Evolutionary conservation across 768 basidiomycete species (phyloP).

Genomic region (Psilocybe cubensis): DNA sequence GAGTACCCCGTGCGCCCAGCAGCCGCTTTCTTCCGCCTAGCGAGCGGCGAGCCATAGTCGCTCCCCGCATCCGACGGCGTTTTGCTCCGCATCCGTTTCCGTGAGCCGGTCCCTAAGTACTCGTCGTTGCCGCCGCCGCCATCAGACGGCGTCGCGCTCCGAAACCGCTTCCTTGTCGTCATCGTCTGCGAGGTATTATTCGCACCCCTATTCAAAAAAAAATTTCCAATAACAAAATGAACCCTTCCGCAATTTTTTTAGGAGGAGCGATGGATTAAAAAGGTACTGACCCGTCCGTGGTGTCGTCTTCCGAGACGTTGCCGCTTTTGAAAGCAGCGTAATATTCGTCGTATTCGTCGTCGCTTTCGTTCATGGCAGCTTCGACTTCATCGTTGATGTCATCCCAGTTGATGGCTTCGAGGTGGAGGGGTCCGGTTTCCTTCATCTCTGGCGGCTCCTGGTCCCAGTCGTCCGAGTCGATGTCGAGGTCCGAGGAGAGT

Average conservation of each 20-base stretch:
- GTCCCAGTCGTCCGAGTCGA: slow-evolving; percentile 73
- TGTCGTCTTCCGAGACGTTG: slow-evolving; percentile 62
- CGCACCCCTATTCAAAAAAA: slow-evolving; percentile 30
- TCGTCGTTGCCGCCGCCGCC: slow-evolving; percentile 42
- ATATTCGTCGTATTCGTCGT: slow-evolving; percentile 52
- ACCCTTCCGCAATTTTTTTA: too few species aligned
- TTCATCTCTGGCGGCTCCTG: slow-evolving; percentile 35
- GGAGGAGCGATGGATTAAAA: not conserved
- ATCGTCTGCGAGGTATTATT: slow-evolving; percentile 44
- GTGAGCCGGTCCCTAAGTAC: slow-evolving; percentile 21
- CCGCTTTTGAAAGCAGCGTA: slow-evolving; percentile 48
- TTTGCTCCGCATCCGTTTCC: slow-evolving; percentile 73
- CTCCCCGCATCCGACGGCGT: slow-evolving; percentile 59
- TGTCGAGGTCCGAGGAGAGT: slow-evolving; percentile 65
- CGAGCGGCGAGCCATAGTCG: slow-evolving; percentile 69
- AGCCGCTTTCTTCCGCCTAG: slow-evolving; percentile 80
- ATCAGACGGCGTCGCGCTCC: slow-evolving; percentile 75
- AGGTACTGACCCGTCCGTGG: slow-evolving; percentile 42
- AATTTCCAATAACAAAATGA: too few species aligned
- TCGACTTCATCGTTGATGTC: slow-evolving; percentile 88
- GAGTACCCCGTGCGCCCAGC: slow-evolving; percentile 68
- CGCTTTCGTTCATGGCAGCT: slow-evolving; percentile 82
- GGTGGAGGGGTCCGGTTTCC: slow-evolving; percentile 42
- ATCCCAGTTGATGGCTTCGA: slow-evolving; percentile 76
- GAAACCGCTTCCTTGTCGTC: slow-evolving; percentile 70